phyloP scores from a whole-genome alignment of 805 yeast species.

The Candida chilensis region DNA sequence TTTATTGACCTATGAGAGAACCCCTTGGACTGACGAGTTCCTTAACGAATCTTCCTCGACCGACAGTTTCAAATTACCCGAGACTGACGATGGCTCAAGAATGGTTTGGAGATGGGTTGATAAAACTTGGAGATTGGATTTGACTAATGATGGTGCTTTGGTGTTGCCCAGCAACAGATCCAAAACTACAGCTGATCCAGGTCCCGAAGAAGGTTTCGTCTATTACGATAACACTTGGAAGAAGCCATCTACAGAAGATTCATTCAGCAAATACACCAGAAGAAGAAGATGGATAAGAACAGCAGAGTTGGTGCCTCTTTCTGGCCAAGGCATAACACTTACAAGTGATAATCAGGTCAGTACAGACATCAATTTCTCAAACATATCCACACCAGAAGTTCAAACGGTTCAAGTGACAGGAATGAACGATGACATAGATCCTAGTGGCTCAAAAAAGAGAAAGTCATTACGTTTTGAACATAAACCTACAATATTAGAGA shows the following conservation, averaged over 20 bases:
- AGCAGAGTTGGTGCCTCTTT: constrained; percentile 62
- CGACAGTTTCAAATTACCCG: constrained; percentile 75
- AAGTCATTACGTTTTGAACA: not conserved
- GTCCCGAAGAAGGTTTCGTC: constrained; percentile 75
- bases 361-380: not conserved
- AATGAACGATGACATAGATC: too few relatives aligned
- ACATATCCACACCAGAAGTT: not conserved
- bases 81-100: constrained; percentile 52
- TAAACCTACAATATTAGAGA: not conserved
- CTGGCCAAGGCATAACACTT: constrained; percentile 2
- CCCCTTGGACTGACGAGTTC: constrained; percentile 97
- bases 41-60: constrained; percentile 76
- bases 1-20: constrained; percentile 83
- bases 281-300: constrained; percentile 94
- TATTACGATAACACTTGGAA: constrained; percentile 94
- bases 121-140: constrained; percentile 82
- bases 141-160: constrained; percentile 81
- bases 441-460: not conserved
- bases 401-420: not conserved
- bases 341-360: too few relatives aligned
- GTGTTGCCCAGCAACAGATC: constrained; percentile 57
- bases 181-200: constrained; percentile 60
- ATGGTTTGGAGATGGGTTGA: constrained; percentile 95
- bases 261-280: constrained; percentile 85
- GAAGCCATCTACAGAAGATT: constrained; percentile 78